Conservation (phyloP, 2,329 filamentous ascomycete species). For the Xylariaceae sp. region DNA sequence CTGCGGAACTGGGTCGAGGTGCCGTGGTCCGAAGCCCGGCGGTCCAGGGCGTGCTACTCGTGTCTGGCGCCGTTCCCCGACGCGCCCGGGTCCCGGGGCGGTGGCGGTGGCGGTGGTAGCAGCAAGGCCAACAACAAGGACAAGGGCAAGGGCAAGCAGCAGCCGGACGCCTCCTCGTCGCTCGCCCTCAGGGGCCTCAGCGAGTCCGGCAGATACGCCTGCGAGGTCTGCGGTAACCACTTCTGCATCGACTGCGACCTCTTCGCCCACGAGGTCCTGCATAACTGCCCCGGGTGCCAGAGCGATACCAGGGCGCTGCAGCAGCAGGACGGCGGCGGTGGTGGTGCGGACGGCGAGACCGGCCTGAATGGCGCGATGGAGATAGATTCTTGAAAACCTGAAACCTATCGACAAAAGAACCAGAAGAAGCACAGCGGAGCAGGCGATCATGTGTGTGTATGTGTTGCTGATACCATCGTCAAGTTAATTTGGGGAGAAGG, state of each 20-base stretch:
- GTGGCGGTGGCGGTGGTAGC: no score
- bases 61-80: constrained; percentile 76
- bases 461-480: no score
- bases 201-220: constrained; percentile 87
- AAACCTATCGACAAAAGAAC: background rate
- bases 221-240: constrained; percentile 81
- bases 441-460: no score
- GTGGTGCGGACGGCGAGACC: constrained; percentile 24
- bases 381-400: constrained; percentile 41
- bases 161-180: constrained; percentile 18
- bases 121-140: constrained; percentile 27
- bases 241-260: constrained; percentile 99
- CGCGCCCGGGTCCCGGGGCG: constrained; percentile 32
- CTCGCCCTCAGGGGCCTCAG: constrained; percentile 65
- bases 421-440: no score
- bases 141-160: constrained; percentile 21
- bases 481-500: no score
- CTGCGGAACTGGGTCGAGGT: constrained; percentile 91
- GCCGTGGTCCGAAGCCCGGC: constrained; percentile 71
- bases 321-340: constrained; percentile 11
- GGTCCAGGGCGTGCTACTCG: constrained; percentile 71
- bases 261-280: constrained; percentile 89
- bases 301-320: constrained; percentile 46
- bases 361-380: constrained; percentile 49
- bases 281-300: constrained; percentile 93